A percentile compares a stretch with the other conserved stretches of the same genome.
Evolutionary conservation across 2,329 filamentous ascomycete genomes (phyloP).

Genomic region (Orbilia oligospora): DNA sequence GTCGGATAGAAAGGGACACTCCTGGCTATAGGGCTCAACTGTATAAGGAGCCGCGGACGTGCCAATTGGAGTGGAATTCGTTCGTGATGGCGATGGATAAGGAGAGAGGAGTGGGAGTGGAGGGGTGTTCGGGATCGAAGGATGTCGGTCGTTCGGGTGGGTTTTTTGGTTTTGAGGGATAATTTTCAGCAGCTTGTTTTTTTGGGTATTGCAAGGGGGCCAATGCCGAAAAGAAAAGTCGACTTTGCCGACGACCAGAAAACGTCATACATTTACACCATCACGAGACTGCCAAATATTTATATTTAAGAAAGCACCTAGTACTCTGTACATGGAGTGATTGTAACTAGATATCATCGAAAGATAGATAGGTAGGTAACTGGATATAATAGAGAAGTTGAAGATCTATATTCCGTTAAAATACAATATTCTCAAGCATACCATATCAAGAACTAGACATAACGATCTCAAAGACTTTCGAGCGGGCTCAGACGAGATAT

Average conservation of each 20-base stretch:
- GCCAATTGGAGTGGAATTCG: conserved; percentile 12
- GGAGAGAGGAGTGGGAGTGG: background rate
- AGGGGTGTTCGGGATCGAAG: conserved; percentile 7
- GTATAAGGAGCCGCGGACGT: conserved; percentile 11
- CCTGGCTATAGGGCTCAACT: conserved; percentile 4
- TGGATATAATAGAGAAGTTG: background rate
- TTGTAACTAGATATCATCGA: no score
- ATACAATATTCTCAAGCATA: conserved; percentile 17
- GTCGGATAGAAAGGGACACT: background rate
- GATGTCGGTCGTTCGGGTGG: conserved; percentile 23
- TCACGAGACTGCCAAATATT: background rate
- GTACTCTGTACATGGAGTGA: no score
- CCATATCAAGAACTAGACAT: background rate
- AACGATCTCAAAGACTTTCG: background rate
- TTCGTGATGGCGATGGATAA: conserved; percentile 39
- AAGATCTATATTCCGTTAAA: conserved; percentile 40
- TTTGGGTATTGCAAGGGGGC: background rate
- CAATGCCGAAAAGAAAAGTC: conserved; percentile 15
- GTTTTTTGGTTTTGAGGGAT: conserved; percentile 48
- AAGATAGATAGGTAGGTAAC: background rate
- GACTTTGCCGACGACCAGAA: conserved; percentile 32
- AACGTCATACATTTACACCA: conserved; percentile 33
- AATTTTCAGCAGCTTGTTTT: conserved; percentile 51
- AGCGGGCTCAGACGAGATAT: conserved; percentile 54
- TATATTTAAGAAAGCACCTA: no score